Conservation (phyloP, 2,329 filamentous ascomycete species). For the Cladosporium sp. region DNA sequence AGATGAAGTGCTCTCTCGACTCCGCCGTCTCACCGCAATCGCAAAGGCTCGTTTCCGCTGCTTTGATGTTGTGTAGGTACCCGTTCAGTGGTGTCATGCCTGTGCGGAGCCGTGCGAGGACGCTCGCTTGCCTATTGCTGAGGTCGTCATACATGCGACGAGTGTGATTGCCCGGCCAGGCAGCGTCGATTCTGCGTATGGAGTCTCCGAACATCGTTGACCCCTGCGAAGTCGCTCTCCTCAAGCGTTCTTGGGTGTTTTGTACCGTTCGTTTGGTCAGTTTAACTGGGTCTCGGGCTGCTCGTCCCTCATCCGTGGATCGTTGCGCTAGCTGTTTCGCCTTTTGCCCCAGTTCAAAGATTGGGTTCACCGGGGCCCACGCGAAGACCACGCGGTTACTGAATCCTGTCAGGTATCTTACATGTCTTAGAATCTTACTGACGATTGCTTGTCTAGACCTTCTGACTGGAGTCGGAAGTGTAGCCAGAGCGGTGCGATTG, state of each 20-base stretch:
- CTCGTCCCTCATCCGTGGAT: not conserved
- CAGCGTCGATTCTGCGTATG: not conserved
- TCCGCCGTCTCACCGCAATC: not conserved
- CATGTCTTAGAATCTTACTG: not conserved
- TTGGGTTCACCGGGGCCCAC: not conserved
- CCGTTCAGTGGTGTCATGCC: not conserved
- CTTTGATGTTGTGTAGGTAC: not conserved
- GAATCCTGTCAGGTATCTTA: not conserved
- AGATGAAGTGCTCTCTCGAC: not conserved
- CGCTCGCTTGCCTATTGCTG: not conserved
- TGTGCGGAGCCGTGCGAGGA: not conserved
- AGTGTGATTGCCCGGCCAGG: not conserved
- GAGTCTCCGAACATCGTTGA: not conserved
- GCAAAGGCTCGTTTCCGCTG: not conserved
- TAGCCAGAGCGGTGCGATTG: not conserved
- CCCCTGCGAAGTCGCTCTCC: conserved; percentile 38
- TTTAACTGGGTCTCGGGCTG: not conserved
- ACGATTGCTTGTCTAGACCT: not conserved
- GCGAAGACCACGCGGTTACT: not conserved
- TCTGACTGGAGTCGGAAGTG: not conserved
- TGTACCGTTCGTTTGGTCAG: not conserved
- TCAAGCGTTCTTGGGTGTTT: conserved; percentile 53
- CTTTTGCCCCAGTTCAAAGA: not conserved
- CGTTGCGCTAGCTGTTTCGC: not conserved
- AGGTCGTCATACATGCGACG: not conserved